Conservation (phyloP, 805 yeast species). For the Saccharomycopsis malanga region DNA sequence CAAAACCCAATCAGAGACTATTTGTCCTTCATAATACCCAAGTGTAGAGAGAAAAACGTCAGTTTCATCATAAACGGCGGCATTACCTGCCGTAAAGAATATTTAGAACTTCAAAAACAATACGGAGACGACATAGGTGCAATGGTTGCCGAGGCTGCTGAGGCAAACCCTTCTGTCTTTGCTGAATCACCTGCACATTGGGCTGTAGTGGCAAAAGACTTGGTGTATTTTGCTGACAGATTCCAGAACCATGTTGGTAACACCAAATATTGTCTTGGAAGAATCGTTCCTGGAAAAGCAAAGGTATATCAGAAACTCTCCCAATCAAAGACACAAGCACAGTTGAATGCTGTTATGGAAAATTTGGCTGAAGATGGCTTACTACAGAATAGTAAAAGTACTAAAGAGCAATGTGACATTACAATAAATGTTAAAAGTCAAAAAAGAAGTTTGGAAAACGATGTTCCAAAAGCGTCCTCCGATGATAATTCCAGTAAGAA, state of each 20-base stretch:
- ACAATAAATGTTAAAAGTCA: no score
- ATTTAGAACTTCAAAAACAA: constrained; percentile 40
- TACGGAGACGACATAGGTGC: constrained; percentile 67
- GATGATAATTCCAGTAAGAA: no score
- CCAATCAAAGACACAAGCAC: constrained; percentile 35
- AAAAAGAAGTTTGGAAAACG: no score
- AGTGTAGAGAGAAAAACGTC: constrained; percentile 57
- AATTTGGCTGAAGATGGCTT: constrained; percentile 3
- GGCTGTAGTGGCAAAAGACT: constrained; percentile 49
- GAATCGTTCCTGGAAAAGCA: constrained; percentile 73
- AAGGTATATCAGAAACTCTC: constrained; percentile 51
- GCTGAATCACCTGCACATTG: constrained; percentile 40
- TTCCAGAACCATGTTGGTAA: constrained; percentile 63
- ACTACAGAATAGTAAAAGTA: no score
- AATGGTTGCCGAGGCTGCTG: constrained; percentile 92
- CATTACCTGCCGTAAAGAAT: constrained; percentile 49
- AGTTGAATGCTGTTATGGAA: background rate
- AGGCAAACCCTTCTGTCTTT: constrained; percentile 78
- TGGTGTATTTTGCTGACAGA: constrained; percentile 42
- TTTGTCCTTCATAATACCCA: constrained; percentile 50
- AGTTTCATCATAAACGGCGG: constrained; percentile 81
- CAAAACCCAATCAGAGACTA: constrained; percentile 73
- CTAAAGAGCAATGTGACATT: no score
- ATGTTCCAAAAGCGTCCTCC: no score
- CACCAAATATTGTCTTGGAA: constrained; percentile 72